These are phyloP conservation scores for Penicillium sp. DNA, from an alignment of 2,329 filamentous ascomycete species.

Conservation along the genomic window DNA sequence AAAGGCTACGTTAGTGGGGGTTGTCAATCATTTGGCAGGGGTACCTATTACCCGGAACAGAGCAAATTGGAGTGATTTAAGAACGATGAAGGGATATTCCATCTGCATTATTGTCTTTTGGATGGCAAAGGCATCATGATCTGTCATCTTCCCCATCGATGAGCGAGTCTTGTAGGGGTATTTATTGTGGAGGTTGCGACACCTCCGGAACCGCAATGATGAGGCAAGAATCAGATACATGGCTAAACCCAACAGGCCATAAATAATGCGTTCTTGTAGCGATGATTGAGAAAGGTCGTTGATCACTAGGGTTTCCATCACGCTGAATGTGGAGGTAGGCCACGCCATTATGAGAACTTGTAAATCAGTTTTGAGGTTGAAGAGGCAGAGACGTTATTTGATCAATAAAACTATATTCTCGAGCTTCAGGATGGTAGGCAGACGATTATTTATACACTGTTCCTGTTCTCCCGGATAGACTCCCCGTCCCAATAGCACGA, in stretches of 20 bases:
- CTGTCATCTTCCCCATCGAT: constrained; percentile 51
- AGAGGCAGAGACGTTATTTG: not conserved
- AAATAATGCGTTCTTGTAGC: constrained; percentile 5
- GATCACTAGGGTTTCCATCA: not conserved
- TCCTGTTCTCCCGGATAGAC: not conserved
- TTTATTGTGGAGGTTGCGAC: constrained; percentile 37
- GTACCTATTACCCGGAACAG: constrained; percentile 51
- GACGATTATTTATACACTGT: constrained; percentile 1
- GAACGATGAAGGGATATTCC: constrained; percentile 55
- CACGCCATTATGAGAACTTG: not conserved
- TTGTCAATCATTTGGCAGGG: not conserved
- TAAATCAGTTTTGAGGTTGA: not conserved
- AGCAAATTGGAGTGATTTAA: constrained; percentile 56
- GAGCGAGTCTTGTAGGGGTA: constrained; percentile 45
- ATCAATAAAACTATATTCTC: not conserved
- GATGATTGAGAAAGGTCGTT: not conserved
- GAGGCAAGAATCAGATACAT: constrained; percentile 25
- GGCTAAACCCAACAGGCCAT: constrained; percentile 6
- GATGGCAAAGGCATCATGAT: constrained; percentile 53
- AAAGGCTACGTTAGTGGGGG: not conserved
- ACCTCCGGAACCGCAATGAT: constrained; percentile 28
- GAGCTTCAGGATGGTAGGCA: not conserved
- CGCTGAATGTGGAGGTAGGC: not conserved
- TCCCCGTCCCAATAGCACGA: not conserved
- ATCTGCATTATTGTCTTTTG: constrained; percentile 45